Base-by-base conservation (phyloP, 345 rosid species). In the Limnanthes douglasii region DNA sequence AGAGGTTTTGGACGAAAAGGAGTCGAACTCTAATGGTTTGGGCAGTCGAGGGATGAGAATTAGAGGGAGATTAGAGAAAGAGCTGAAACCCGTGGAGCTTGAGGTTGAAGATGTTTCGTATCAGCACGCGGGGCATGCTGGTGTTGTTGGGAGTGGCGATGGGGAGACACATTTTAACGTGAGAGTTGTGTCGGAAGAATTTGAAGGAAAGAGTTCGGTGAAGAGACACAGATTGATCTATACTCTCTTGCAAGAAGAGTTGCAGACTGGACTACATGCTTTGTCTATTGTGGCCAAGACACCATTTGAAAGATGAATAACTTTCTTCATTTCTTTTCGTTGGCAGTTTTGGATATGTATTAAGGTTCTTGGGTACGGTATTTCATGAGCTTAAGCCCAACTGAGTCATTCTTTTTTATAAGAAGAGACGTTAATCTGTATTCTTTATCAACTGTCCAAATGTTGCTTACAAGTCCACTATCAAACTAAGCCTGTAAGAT, bases 51-150 rank as follows among this genome's bases (percentile, higher is more conserved):
- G 94, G 42, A 28, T 45, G 58, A 72, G 88, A 52, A 80, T 90
- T 17, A 74, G 46, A 60, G 86, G 68, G 65, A 75, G 48, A 53
- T 61, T 90, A 37, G 65, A 66, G 68, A 68, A 52, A 30, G 86
- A 75, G 66, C 75, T 84, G 1, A 64, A 56, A 13, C 96, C 94
- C 9, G 37, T 66, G 24, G 84, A 65, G 36, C 40, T 90, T 42
- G 70, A 58, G 43, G 75, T 84, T 39, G 86, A 84, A 15, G 96
- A 90, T 48, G 58, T 90, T 6, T 84, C 98, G 10, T 72, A 84
- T 60, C 95, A 77, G 66, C 98, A 90, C 49, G 84, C 94, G 0
- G 95, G 95, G 37, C 98, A 90, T 56, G 92, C 86, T 5, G 95
- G 90, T 25, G 83, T 71, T 35, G 59, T 67, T 57, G 95, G 84